Base-by-base conservation (phyloP, 1,139 yeast genomes). In the Suhomyces terraborum region DNA sequence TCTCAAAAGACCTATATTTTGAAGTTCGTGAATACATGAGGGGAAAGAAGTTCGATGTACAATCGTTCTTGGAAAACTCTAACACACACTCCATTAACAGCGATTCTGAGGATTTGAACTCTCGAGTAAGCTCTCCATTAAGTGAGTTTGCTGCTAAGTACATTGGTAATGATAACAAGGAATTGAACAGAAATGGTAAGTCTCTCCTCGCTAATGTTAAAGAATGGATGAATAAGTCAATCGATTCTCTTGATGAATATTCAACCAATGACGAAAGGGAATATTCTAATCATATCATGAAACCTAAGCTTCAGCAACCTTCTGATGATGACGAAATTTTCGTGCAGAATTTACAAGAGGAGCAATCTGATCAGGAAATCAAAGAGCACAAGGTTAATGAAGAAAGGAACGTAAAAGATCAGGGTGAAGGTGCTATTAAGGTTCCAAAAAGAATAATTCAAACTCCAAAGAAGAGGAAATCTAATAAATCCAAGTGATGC, bases 1-100 rank as follows among this genome's bases (percentile, higher is more conserved):
- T 84, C 6, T 84, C 95, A 12, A 80, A 82, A 55, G 96, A 88
- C 61, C 68, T 88, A 43, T 88, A 88, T 61, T 82, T 86, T 51
- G 95, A 89, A 61, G 86, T 85, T 24, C 70, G 93, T 50, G 93
- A 85, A 59, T 80, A 84, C 53, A 67, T 88, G 60, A 70, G 80
- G 50, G 74, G 78, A 8, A 71, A 71, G 59, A 77, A 73, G 67
- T 69, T 61, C 61, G 80, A 56, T 40, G 60, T 61, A 16, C 61
- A 60, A 24, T 59, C 61, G 29, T 56, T 61, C 35, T 56, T 62
- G 41, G 73, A 68, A 9, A 56, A 51, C 37, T 46, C 46, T 32
- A 51, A 53, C 45, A 38, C 42, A 21, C 45, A 46, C 16, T 50
- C 53, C 4, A 24, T 30, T 14, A 42, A 31, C 16, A 58, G 67